Evolutionary conservation across 495 filamentous ascomycete species (phyloP).

Genomic region (Podospora sp.): DNA sequence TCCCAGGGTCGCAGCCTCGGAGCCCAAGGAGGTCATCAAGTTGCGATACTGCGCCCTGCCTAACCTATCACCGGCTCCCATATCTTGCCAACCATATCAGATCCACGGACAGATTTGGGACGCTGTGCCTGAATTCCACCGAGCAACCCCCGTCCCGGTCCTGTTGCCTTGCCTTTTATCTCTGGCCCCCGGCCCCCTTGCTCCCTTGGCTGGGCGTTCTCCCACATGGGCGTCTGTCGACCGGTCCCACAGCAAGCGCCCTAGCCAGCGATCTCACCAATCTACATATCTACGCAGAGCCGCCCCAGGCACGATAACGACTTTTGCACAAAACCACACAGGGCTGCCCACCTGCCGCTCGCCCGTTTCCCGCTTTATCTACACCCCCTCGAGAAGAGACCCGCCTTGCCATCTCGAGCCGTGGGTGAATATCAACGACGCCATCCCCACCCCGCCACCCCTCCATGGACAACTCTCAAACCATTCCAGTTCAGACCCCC

Average conservation of each 20-base stretch:
- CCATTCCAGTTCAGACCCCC: slow-evolving; percentile 15
- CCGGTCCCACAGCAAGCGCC: slow-evolving; percentile 24
- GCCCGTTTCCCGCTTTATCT: slow-evolving; percentile 7
- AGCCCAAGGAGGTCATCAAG: neutral
- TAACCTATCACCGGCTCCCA: slow-evolving; percentile 35
- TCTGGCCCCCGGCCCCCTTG: slow-evolving; percentile 29
- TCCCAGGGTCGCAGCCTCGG: slow-evolving; percentile 19
- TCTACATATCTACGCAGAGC: slow-evolving; percentile 34
- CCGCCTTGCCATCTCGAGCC: slow-evolving; percentile 19
- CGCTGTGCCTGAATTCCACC: slow-evolving; percentile 34
- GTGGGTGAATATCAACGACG: slow-evolving; percentile 20
- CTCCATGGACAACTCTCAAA: slow-evolving; percentile 32
- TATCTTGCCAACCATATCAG: slow-evolving; percentile 30
- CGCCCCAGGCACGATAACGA: slow-evolving; percentile 28
- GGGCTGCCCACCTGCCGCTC: slow-evolving; percentile 20
- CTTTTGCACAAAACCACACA: slow-evolving; percentile 25
- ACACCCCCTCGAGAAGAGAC: neutral
- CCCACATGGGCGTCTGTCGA: slow-evolving; percentile 29
- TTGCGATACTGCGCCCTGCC: slow-evolving; percentile 10
- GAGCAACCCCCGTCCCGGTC: slow-evolving; percentile 28
- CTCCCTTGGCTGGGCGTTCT: slow-evolving; percentile 27
- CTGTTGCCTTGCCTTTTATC: slow-evolving; percentile 33
- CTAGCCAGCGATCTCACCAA: slow-evolving; percentile 12
- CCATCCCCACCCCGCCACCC: slow-evolving; percentile 12
- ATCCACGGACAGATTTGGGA: slow-evolving; percentile 36